Percentiles rank a stretch among this genome's conserved stretches.
These are phyloP conservation scores for Pugionium cornutum DNA, from an alignment of 345 rosid genomes.

Conservation along the genomic window DNA sequence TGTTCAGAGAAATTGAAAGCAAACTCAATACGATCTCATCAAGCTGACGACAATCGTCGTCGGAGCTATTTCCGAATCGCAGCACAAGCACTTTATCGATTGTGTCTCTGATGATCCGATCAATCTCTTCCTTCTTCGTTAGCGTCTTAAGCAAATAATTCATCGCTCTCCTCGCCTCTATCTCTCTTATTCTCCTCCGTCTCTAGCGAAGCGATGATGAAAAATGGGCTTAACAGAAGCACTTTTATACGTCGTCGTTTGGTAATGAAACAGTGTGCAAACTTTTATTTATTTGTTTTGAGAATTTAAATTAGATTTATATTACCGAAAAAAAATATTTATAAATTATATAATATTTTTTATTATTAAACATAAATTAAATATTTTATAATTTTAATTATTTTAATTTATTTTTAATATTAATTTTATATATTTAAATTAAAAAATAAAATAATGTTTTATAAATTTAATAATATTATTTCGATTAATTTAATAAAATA, in stretches of 20 bases:
- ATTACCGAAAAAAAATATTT: too few relatives aligned
- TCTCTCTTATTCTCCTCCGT: background rate
- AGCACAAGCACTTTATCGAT: slow-evolving; percentile 89
- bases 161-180: slow-evolving; percentile 44
- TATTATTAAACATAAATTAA: too few relatives aligned
- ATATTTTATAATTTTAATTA: too few relatives aligned
- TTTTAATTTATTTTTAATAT: too few relatives aligned
- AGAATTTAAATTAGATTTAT: too few relatives aligned
- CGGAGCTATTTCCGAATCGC: slow-evolving; percentile 76
- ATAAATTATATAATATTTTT: too few relatives aligned
- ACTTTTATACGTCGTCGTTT: slow-evolving; percentile 24
- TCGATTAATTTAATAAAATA: too few relatives aligned
- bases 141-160: slow-evolving; percentile 52
- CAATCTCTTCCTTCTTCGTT: slow-evolving; percentile 74
- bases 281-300: background rate
- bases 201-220: background rate
- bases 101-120: slow-evolving; percentile 65
- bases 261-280: background rate
- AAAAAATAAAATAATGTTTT: too few relatives aligned
- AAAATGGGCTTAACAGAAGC: background rate
- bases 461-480: too few relatives aligned
- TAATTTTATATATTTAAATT: too few relatives aligned
- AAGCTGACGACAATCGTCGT: slow-evolving; percentile 64
- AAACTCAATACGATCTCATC: slow-evolving; percentile 54
- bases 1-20: background rate